Conservation (phyloP, 768 basidiomycete species). For the Hygrophorus russula region DNA sequence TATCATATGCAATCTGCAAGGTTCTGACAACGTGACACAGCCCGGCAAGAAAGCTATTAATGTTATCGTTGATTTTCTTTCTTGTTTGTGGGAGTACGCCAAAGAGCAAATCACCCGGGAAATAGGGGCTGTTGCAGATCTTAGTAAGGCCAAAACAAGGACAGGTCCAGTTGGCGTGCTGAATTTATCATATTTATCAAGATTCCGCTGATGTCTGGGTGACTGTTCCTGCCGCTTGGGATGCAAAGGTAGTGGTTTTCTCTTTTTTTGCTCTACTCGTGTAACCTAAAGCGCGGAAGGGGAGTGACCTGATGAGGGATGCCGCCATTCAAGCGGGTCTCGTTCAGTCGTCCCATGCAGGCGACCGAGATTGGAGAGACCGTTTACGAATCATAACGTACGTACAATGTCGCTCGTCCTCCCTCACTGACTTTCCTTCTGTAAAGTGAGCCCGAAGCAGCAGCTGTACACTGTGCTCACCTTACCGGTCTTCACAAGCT, state of each 20-base stretch:
- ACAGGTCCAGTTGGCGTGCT: not conserved
- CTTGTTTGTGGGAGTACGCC: constrained; percentile 79
- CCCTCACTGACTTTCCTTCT: constrained; percentile 4
- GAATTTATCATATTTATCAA: constrained; percentile 17
- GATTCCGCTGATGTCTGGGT: constrained; percentile 79
- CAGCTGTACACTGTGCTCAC: constrained; percentile 83
- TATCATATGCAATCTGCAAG: not conserved
- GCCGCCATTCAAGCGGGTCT: constrained; percentile 75
- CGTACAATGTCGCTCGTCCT: constrained; percentile 8
- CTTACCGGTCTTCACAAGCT: constrained; percentile 73
- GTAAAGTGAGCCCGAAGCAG: constrained; percentile 56
- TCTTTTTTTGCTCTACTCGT: too few species aligned
- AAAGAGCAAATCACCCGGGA: constrained; percentile 81
- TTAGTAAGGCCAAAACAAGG: constrained; percentile 35
- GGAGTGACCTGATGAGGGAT: constrained; percentile 77
- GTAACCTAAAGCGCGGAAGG: constrained; percentile 14
- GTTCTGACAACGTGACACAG: constrained; percentile 23
- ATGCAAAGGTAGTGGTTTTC: constrained; percentile 34
- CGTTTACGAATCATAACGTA: constrained; percentile 75
- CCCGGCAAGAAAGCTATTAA: constrained; percentile 67
- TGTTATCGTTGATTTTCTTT: constrained; percentile 75
- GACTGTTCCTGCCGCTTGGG: constrained; percentile 88
- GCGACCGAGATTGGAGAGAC: constrained; percentile 69
- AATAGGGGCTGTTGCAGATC: constrained; percentile 76
- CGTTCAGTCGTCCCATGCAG: constrained; percentile 58